phyloP scores from a whole-genome alignment of 768 basidiomycete genomes.

The Mycena vitilis region DNA sequence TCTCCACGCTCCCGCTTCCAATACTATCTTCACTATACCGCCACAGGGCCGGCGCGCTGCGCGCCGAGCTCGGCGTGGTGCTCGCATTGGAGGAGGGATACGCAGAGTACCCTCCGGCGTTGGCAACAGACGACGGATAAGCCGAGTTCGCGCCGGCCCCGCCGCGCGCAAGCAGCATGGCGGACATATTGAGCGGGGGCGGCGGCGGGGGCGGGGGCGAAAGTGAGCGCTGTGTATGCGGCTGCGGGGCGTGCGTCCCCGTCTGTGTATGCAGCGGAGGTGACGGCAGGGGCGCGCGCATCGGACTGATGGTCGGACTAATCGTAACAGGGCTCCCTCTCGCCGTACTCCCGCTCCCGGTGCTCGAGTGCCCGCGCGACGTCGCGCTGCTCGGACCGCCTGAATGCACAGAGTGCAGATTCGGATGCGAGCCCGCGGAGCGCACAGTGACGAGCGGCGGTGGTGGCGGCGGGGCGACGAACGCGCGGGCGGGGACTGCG shows the following conservation, averaged over 20 bases:
- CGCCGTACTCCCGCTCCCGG: conserved; percentile 12
- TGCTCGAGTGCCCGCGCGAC: neutral
- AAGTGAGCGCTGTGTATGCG: neutral
- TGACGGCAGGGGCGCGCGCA: neutral
- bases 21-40: conserved; percentile 8
- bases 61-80: conserved; percentile 26
- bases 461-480: conserved; percentile 25
- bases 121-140: neutral
- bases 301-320: neutral
- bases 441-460: conserved; percentile 29
- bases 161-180: conserved; percentile 19
- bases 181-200: conserved; percentile 33
- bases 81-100: neutral
- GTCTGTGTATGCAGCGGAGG: neutral
- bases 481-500: neutral
- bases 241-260: neutral
- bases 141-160: neutral
- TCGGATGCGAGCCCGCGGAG: neutral
- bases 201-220: conserved; percentile 31
- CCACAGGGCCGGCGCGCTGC: conserved; percentile 18
- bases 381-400: neutral
- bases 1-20: conserved; percentile 9
- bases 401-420: neutral
- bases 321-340: conserved; percentile 2
- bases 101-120: neutral